These are phyloP conservation scores for Xylaria digitata DNA, from an alignment of 2,329 filamentous ascomycete species.

Conservation along the genomic window DNA sequence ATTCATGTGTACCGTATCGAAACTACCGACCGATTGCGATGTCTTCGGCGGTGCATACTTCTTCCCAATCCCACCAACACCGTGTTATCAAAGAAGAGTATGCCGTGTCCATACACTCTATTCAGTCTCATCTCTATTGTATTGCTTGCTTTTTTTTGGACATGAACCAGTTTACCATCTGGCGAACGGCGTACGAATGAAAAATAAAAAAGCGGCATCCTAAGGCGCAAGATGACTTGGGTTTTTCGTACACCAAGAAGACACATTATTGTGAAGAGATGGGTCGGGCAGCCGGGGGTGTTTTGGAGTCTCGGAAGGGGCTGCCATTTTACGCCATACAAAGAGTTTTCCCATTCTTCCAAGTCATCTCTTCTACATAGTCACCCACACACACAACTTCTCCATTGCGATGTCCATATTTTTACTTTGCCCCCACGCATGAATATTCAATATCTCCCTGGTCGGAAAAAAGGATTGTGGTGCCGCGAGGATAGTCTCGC, in stretches of 20 bases:
- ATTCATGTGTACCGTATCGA: slow-evolving; percentile 39
- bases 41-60: slow-evolving; percentile 24
- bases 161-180: slow-evolving; percentile 50
- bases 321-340: slow-evolving; percentile 43
- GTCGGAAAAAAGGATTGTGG: slow-evolving; percentile 40
- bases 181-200: slow-evolving; percentile 58
- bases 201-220: slow-evolving; percentile 51
- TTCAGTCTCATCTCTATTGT: slow-evolving; percentile 44
- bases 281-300: slow-evolving; percentile 47
- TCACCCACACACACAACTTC: slow-evolving; percentile 20
- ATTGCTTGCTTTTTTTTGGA: slow-evolving; percentile 47
- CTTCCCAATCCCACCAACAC: slow-evolving; percentile 22
- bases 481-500: slow-evolving; percentile 7
- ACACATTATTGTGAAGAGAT: slow-evolving; percentile 44
- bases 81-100: slow-evolving; percentile 35
- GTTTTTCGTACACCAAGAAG: slow-evolving; percentile 45
- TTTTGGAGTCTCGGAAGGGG: slow-evolving; percentile 46
- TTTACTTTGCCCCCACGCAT: slow-evolving; percentile 33
- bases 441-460: slow-evolving; percentile 37
- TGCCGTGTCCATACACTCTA: slow-evolving; percentile 44
- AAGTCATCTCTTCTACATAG: slow-evolving; percentile 23
- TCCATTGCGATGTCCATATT: slow-evolving; percentile 43
- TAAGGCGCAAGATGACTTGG: slow-evolving; percentile 49
- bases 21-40: slow-evolving; percentile 31
- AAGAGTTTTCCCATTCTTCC: slow-evolving; percentile 38